A percentile compares a stretch with the other conserved stretches of the same genome.
Conservation (phyloP, 768 basidiomycete species). For the Mycena amicta region DNA sequence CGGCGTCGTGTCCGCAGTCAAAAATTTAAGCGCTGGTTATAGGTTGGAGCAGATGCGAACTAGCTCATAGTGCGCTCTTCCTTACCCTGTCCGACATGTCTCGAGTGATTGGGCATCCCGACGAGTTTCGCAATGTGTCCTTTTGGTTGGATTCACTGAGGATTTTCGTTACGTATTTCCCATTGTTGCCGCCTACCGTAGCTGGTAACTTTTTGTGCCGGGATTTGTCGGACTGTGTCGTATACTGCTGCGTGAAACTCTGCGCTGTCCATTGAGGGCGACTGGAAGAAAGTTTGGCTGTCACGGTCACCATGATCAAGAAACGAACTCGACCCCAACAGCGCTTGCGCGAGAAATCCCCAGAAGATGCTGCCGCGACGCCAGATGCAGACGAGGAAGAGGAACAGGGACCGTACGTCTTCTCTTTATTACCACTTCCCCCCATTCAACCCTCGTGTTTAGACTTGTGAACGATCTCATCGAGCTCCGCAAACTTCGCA, state of each 20-base stretch:
- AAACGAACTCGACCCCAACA: conserved; percentile 71
- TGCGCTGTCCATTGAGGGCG: conserved; percentile 51
- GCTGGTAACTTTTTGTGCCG: conserved; percentile 66
- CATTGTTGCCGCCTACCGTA: conserved; percentile 54
- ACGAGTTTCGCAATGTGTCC: conserved; percentile 81
- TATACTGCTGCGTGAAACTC: conserved; percentile 78
- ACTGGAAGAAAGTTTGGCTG: not conserved
- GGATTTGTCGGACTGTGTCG: conserved; percentile 69
- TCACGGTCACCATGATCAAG: conserved; percentile 64
- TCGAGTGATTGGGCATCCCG: conserved; percentile 77
- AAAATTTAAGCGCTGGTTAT: conserved; percentile 75
- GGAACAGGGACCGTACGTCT: conserved; percentile 48
- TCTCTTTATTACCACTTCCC: not conserved
- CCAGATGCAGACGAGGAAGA: conserved; percentile 42
- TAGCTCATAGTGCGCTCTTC: too few relatives aligned
- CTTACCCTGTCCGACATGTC: conserved; percentile 83
- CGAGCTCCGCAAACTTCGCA: conserved; percentile 77
- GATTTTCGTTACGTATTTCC: not conserved
- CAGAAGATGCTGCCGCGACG: conserved; percentile 40
- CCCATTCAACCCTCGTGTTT: not conserved
- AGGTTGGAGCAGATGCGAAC: too few relatives aligned
- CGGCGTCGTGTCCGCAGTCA: conserved; percentile 58
- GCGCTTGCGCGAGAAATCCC: conserved; percentile 54
- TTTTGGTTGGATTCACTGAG: conserved; percentile 29
- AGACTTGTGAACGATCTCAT: conserved; percentile 49